These are phyloP conservation scores for Lactifluus piperatus DNA, from an alignment of 768 basidiomycete genomes.

Conservation along the genomic window DNA sequence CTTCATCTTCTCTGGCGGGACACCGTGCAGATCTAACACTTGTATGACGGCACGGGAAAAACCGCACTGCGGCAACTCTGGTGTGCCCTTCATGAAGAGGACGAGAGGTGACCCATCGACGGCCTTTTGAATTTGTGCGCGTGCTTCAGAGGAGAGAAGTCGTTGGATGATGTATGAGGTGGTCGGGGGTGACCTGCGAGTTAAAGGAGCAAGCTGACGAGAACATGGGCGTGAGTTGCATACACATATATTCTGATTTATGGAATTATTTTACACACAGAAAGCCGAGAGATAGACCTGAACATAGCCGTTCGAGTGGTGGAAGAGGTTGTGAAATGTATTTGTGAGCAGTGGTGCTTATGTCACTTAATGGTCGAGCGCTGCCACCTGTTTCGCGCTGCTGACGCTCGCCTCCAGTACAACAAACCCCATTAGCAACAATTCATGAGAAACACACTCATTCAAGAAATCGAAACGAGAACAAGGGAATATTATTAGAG, in stretches of 20 bases:
- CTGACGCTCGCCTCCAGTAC: too few relatives aligned
- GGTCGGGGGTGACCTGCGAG: constrained; percentile 15
- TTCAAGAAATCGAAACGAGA: too few relatives aligned
- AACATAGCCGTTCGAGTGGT: not conserved
- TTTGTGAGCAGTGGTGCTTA: not conserved
- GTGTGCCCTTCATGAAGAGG: constrained; percentile 97
- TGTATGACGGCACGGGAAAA: constrained; percentile 94
- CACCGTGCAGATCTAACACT: constrained; percentile 77
- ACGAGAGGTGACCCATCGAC: constrained; percentile 74
- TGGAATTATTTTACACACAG: not conserved
- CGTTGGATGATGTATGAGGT: constrained; percentile 31
- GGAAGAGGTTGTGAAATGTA: not conserved
- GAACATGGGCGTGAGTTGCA: not conserved
- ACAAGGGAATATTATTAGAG: too few relatives aligned
- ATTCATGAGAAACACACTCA: too few relatives aligned
- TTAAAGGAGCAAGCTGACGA: constrained; percentile 10
- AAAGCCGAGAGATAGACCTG: constrained; percentile 1
- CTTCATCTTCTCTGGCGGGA: constrained; percentile 71
- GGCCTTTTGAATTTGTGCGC: constrained; percentile 61
- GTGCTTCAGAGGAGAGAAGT: constrained; percentile 53
- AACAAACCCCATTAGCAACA: too few relatives aligned
- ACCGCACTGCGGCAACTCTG: constrained; percentile 79
- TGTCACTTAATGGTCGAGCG: not conserved
- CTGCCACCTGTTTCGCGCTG: too few relatives aligned
- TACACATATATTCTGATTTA: not conserved